Percentiles rank a stretch among this genome's conserved stretches.
Conservation (phyloP, 2,329 filamentous ascomycete genomes). For the Sporothrix inflata region DNA sequence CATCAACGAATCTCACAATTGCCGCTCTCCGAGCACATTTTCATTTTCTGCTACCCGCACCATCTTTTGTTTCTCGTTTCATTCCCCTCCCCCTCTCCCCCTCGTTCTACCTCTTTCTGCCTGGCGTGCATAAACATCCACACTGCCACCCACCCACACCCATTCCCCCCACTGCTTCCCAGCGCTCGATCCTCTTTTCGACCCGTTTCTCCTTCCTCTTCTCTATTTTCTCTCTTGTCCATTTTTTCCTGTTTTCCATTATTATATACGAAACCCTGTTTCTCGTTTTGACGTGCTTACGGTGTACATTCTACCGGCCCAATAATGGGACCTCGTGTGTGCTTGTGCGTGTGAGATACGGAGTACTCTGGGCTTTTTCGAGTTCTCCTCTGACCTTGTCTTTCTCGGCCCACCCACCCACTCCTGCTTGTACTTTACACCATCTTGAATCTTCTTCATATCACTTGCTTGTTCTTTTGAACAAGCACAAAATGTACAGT, state of each 20-base stretch:
- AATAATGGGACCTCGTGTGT: slow-evolving; percentile 4
- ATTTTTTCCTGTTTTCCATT: slow-evolving; percentile 17
- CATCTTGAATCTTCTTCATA: neutral
- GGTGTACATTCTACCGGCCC: slow-evolving; percentile 11
- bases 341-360: neutral
- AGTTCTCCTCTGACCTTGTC: neutral
- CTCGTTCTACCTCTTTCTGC: neutral
- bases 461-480: neutral
- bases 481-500: neutral
- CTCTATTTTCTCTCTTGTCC: neutral
- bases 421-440: neutral
- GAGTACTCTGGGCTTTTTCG: neutral
- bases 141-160: slow-evolving; percentile 7
- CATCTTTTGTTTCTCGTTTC: neutral
- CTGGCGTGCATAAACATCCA: slow-evolving; percentile 20
- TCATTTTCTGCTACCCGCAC: neutral
- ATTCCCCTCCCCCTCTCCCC: slow-evolving; percentile 1
- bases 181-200: neutral
- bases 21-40: slow-evolving; percentile 15
- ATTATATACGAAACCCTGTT: slow-evolving; percentile 17
- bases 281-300: slow-evolving; percentile 20
- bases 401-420: neutral
- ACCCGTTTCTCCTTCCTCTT: neutral
- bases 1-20: slow-evolving; percentile 14
- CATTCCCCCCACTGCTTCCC: neutral